phyloP scores from a whole-genome alignment of 192 early-diverging fungal species.

The Gaertneriomyces sp. region DNA sequence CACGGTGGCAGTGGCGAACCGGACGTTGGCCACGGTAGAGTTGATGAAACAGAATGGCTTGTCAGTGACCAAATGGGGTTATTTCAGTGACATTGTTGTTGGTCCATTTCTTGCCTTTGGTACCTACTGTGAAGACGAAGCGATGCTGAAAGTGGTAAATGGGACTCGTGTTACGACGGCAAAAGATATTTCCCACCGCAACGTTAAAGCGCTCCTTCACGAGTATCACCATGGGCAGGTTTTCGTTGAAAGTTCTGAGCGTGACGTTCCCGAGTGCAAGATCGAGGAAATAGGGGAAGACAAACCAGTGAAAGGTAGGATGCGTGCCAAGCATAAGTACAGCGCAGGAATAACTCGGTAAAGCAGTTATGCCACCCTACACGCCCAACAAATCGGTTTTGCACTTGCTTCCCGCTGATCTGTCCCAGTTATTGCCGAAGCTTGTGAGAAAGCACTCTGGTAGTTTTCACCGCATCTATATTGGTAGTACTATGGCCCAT shows the following conservation, averaged over 20 bases:
- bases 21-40: conserved; percentile 48
- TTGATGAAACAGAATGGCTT: conserved; percentile 29
- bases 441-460: no score
- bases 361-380: no score
- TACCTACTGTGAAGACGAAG: conserved; percentile 43
- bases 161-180: conserved; percentile 12
- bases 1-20: conserved; percentile 33
- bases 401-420: no score
- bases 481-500: conserved; percentile 32
- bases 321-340: neutral
- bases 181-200: neutral
- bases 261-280: no score
- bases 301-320: neutral
- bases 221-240: no score
- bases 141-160: conserved; percentile 44
- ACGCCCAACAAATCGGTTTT: no score
- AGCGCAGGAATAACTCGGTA: no score
- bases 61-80: conserved; percentile 50
- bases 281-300: conserved; percentile 3
- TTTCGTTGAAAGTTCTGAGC: no score
- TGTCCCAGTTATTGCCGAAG: no score
- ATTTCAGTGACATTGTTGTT: conserved; percentile 50
- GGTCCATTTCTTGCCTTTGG: conserved; percentile 58
- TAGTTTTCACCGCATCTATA: conserved; percentile 33
- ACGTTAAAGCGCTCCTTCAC: neutral